These are phyloP conservation scores for Artemisia argyi DNA, from an alignment of 129 eudicot genomes.

Conservation along the genomic window DNA sequence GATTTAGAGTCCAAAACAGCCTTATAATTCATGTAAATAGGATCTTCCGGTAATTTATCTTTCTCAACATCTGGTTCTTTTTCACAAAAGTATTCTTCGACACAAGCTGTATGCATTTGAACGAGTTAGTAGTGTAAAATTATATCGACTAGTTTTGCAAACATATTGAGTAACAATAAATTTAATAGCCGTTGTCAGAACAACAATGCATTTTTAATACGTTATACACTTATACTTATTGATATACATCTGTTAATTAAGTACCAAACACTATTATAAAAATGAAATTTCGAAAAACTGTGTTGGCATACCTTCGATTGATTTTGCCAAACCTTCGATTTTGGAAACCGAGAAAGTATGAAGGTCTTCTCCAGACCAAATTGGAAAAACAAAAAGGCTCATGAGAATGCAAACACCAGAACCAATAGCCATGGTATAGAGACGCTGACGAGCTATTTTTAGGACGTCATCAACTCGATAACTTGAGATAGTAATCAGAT, in stretches of 20 bases:
- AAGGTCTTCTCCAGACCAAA: constrained; percentile 49
- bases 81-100: constrained; percentile 48
- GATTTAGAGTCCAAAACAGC: constrained; percentile 86
- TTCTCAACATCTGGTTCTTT: constrained; percentile 30
- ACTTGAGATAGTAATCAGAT: constrained; percentile 36
- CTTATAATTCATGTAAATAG: constrained; percentile 68
- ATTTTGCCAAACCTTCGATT: constrained; percentile 42
- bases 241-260: not conserved
- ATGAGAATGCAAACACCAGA: constrained; percentile 38
- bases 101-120: constrained; percentile 34
- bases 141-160: not conserved
- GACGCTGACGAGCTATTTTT: constrained; percentile 33
- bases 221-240: not conserved
- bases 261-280: not conserved
- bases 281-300: not conserved
- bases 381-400: constrained; percentile 39
- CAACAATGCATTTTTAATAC: not conserved
- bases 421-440: constrained; percentile 42
- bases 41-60: constrained; percentile 53
- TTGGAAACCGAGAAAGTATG: constrained; percentile 37
- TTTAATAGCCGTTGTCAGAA: not conserved
- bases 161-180: not conserved
- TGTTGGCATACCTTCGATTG: constrained; percentile 30
- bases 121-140: not conserved
- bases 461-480: constrained; percentile 39